phyloP scores from a whole-genome alignment of 225 moss, liverwort and hornwort genomes.

The Anthoceros angustus region DNA sequence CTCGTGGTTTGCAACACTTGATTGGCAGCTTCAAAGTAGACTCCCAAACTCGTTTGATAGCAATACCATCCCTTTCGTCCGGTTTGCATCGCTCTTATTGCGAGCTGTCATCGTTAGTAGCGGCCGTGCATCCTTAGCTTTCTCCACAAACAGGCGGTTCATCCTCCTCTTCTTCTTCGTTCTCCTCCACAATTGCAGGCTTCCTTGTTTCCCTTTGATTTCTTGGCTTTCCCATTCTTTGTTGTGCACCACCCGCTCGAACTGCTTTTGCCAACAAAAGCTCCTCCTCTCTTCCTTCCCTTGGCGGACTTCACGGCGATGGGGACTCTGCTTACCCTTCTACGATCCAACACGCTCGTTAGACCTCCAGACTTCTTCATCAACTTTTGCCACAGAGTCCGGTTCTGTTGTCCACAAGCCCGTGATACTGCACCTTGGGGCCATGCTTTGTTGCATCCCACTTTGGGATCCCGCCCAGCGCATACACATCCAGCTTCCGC shows the following conservation, averaged over 20 bases:
- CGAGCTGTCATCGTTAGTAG: background rate
- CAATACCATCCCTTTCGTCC: background rate
- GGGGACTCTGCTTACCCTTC: too few relatives aligned
- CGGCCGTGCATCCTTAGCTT: background rate
- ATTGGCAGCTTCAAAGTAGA: too few relatives aligned
- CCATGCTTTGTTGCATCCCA: background rate
- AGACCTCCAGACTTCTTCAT: background rate
- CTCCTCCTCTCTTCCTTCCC: too few relatives aligned
- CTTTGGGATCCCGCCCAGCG: background rate
- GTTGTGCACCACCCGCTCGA: too few relatives aligned
- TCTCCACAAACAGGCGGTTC: background rate
- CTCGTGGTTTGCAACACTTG: too few relatives aligned
- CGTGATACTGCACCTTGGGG: background rate
- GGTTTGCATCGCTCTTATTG: background rate
- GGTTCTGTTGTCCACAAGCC: background rate
- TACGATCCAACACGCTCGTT: too few relatives aligned
- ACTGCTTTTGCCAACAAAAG: too few relatives aligned
- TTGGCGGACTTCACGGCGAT: too few relatives aligned
- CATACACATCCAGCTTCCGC: background rate
- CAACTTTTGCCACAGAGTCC: background rate
- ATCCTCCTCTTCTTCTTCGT: background rate
- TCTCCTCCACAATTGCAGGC: too few relatives aligned
- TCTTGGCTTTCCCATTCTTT: too few relatives aligned
- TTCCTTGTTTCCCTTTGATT: too few relatives aligned
- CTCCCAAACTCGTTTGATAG: too few relatives aligned